phyloP scores from a whole-genome alignment of 805 yeast species.

The Pichia paraexigua region DNA sequence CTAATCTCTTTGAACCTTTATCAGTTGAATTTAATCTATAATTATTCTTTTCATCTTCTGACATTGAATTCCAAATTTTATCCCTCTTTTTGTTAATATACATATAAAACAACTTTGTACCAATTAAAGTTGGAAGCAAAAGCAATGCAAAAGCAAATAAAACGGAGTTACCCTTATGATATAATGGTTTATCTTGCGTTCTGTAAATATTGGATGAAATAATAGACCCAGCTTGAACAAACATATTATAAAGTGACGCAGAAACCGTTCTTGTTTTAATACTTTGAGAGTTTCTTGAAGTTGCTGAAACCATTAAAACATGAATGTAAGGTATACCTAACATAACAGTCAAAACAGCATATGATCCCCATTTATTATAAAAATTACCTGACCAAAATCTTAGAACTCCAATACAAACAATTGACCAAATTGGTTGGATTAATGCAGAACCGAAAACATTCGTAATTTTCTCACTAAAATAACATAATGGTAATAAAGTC shows the following conservation, averaged over 20 bases:
- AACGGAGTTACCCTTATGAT: slow-evolving; percentile 46
- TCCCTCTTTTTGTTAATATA: slow-evolving; percentile 38
- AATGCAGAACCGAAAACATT: slow-evolving; percentile 20
- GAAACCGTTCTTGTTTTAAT: slow-evolving; percentile 57
- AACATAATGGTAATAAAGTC: slow-evolving; percentile 29
- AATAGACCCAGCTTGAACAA: slow-evolving; percentile 51
- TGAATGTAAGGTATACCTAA: slow-evolving; percentile 43
- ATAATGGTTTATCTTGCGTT: slow-evolving; percentile 49
- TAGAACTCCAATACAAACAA: slow-evolving; percentile 21
- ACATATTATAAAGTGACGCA: slow-evolving; percentile 55
- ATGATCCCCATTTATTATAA: slow-evolving; percentile 23
- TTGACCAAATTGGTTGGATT: slow-evolving; percentile 21
- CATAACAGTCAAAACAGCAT: slow-evolving; percentile 16
- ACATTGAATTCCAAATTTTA: slow-evolving; percentile 42
- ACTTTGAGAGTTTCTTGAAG: slow-evolving; percentile 53
- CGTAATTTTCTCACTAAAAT: slow-evolving; percentile 29
- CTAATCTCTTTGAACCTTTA: slow-evolving; percentile 51
- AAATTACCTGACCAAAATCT: slow-evolving; percentile 25
- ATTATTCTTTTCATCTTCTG: slow-evolving; percentile 35
- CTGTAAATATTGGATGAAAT: slow-evolving; percentile 50
- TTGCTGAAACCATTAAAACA: slow-evolving; percentile 51
- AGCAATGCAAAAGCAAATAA: slow-evolving; percentile 30
- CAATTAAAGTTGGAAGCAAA: slow-evolving; percentile 23
- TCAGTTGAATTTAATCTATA: slow-evolving; percentile 43
- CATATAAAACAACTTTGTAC: slow-evolving; percentile 32